Conservation (phyloP, 805 yeast genomes). For the Metschnikowia amazonensis region DNA sequence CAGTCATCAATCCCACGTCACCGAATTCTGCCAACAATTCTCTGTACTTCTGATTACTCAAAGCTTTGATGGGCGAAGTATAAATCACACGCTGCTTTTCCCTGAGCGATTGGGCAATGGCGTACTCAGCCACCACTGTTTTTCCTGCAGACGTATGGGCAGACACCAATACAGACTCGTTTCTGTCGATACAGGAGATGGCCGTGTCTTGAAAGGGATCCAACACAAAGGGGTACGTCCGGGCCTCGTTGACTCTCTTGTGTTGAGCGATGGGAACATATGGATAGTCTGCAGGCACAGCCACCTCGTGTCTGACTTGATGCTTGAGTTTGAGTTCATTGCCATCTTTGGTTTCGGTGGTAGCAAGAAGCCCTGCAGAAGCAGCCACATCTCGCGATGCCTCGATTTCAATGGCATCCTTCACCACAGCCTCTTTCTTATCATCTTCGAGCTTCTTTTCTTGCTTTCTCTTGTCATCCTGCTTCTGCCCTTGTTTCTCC, state of each 20-base stretch:
- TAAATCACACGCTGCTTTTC: constrained; percentile 92
- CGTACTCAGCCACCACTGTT: constrained; percentile 95
- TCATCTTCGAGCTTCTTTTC: constrained; percentile 3
- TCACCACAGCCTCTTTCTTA: constrained; percentile 63
- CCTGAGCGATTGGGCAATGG: constrained; percentile 90
- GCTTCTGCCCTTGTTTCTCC: background rate
- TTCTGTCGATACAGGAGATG: constrained; percentile 90
- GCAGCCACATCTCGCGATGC: constrained; percentile 87
- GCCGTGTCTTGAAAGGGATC: constrained; percentile 99
- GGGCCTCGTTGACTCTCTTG: constrained; percentile 70
- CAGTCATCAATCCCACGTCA: constrained; percentile 98
- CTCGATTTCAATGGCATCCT: constrained; percentile 83
- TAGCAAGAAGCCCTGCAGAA: constrained; percentile 61
- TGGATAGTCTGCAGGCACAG: constrained; percentile 87
- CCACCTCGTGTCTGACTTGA: constrained; percentile 97
- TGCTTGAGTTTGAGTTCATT: constrained; percentile 65
- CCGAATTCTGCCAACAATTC: constrained; percentile 90
- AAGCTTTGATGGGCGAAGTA: constrained; percentile 92
- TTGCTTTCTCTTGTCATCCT: constrained; percentile 16
- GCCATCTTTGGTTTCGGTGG: constrained; percentile 23
- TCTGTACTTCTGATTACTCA: constrained; percentile 91
- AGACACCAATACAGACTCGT: constrained; percentile 91
- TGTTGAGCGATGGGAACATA: constrained; percentile 88
- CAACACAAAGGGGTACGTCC: constrained; percentile 85
- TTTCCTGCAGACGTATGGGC: constrained; percentile 98